Conservation (phyloP, 2,329 filamentous ascomycete species). For the Sclerotinia borealis region DNA sequence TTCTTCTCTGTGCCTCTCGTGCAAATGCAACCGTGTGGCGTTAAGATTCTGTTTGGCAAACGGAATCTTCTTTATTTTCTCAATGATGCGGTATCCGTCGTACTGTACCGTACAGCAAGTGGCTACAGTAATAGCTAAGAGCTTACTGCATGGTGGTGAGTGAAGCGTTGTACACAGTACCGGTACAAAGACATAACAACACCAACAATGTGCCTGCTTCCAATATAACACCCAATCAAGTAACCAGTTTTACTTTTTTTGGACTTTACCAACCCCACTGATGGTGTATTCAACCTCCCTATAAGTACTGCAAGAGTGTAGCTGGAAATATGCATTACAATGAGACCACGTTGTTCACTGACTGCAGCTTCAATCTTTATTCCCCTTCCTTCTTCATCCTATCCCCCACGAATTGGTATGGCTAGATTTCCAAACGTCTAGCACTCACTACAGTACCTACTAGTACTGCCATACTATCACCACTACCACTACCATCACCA, state of each 20-base stretch:
- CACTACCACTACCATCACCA: background rate
- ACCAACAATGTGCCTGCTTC: background rate
- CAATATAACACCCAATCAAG: background rate
- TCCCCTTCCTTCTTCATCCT: background rate
- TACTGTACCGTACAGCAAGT: background rate
- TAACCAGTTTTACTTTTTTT: background rate
- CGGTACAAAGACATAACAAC: background rate
- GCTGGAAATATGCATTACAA: background rate
- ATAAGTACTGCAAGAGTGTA: background rate
- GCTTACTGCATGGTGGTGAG: background rate
- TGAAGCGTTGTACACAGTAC: conserved; percentile 3
- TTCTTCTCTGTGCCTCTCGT: conserved; percentile 4
- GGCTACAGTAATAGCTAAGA: background rate
- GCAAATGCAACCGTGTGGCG: background rate
- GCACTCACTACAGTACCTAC: too few relatives aligned
- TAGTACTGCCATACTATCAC: background rate
- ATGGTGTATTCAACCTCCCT: background rate
- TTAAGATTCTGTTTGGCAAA: background rate
- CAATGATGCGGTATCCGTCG: background rate
- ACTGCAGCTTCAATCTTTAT: background rate
- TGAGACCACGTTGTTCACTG: background rate
- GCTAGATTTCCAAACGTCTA: background rate
- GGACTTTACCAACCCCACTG: background rate
- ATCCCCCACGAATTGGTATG: background rate
- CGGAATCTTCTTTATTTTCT: background rate